Conservation (phyloP, 2,329 filamentous ascomycete genomes). For the Fonsecaea multimorphosa region DNA sequence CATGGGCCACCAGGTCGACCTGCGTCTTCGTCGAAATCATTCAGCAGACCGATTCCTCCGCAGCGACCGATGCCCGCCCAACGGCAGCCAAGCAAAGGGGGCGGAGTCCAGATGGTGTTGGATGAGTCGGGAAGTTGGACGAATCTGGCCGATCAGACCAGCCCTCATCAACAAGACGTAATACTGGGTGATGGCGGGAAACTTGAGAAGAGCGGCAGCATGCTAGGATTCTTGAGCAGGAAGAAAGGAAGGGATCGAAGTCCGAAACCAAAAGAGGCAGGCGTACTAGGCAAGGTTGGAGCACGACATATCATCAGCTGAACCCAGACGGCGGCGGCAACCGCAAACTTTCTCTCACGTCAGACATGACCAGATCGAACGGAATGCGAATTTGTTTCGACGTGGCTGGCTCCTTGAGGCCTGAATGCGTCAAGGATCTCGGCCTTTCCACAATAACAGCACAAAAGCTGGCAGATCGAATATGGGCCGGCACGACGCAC, state of each 20-base stretch:
- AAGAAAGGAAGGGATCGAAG: slow-evolving; percentile 91
- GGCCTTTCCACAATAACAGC: neutral
- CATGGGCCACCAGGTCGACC: slow-evolving; percentile 20
- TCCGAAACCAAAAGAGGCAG: slow-evolving; percentile 91
- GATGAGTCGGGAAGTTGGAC: slow-evolving; percentile 91
- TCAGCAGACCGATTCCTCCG: slow-evolving; percentile 48
- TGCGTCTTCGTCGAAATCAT: slow-evolving; percentile 43
- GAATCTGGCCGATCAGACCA: slow-evolving; percentile 82
- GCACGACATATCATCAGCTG: slow-evolving; percentile 80
- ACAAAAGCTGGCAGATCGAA: neutral
- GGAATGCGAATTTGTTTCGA: neutral
- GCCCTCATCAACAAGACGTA: slow-evolving; percentile 51
- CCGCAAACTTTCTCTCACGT: neutral
- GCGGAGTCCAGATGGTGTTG: slow-evolving; percentile 88
- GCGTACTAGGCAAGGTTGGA: slow-evolving; percentile 93
- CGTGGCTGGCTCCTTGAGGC: neutral
- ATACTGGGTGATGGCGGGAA: slow-evolving; percentile 45
- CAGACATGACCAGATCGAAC: neutral
- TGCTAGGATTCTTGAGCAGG: slow-evolving; percentile 86
- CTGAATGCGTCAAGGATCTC: neutral
- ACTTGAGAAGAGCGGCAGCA: slow-evolving; percentile 61
- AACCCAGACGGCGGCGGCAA: slow-evolving; percentile 31
- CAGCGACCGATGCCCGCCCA: slow-evolving; percentile 57
- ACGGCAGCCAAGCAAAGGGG: slow-evolving; percentile 75
- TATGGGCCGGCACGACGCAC: neutral